phyloP scores from a whole-genome alignment of 306 rosid genomes.

The Citrullus colocynthis region DNA sequence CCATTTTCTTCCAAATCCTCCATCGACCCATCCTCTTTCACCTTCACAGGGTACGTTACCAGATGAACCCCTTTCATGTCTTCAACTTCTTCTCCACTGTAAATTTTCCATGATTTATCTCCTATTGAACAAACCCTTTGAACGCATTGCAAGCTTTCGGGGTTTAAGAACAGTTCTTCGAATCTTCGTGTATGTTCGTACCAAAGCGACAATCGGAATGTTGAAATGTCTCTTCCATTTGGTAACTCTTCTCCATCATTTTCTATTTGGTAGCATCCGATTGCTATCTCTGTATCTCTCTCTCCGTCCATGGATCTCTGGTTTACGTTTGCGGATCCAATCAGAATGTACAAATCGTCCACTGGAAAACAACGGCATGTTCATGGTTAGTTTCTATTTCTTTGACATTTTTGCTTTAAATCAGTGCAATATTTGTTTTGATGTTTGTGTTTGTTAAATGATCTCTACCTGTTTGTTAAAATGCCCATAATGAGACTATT shows the following conservation, averaged over 20 bases:
- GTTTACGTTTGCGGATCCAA: slow-evolving; percentile 96
- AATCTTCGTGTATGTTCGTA: slow-evolving; percentile 57
- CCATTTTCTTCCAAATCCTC: slow-evolving; percentile 26
- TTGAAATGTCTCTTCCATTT: slow-evolving; percentile 31
- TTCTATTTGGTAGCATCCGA: slow-evolving; percentile 56
- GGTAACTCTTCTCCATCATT: slow-evolving; percentile 10
- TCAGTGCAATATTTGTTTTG: neutral
- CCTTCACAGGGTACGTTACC: slow-evolving; percentile 45
- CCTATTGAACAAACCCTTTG: slow-evolving; percentile 26
- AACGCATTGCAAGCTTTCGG: slow-evolving; percentile 32
- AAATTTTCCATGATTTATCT: slow-evolving; percentile 50
- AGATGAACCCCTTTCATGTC: slow-evolving; percentile 83
- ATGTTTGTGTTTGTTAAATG: neutral
- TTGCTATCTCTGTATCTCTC: slow-evolving; percentile 85
- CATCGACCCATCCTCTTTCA: slow-evolving; percentile 38
- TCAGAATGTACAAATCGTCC: slow-evolving; percentile 74
- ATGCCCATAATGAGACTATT: neutral
- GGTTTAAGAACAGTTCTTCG: slow-evolving; percentile 23
- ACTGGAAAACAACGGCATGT: slow-evolving; percentile 24
- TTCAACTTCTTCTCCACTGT: slow-evolving; percentile 34
- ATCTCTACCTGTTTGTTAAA: neutral
- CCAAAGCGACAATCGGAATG: slow-evolving; percentile 70
- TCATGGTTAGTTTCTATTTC: slow-evolving; percentile 5
- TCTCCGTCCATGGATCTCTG: slow-evolving; percentile 91
- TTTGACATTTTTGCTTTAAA: neutral